These are phyloP conservation scores for Scortechinia acanthostroma DNA, from an alignment of 2,329 filamentous ascomycete species.

Conservation along the genomic window DNA sequence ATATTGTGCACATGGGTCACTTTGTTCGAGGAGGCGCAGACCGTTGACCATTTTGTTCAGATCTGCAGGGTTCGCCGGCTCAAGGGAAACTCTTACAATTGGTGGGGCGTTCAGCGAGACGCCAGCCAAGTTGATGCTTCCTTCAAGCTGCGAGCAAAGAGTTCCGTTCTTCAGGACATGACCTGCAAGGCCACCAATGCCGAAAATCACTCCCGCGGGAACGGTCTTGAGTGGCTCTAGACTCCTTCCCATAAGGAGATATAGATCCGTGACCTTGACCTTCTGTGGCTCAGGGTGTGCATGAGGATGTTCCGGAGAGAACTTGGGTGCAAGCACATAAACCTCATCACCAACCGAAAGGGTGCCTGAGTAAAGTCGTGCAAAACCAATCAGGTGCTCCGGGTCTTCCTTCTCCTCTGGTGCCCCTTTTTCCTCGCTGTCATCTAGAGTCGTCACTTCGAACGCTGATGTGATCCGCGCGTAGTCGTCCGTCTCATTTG, in stretches of 20 bases:
- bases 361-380: slow-evolving; percentile 84
- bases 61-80: slow-evolving; percentile 83
- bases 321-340: slow-evolving; percentile 89
- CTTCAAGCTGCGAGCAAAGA: slow-evolving; percentile 78
- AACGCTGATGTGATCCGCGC: slow-evolving; percentile 25
- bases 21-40: slow-evolving; percentile 79
- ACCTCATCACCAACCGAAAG: slow-evolving; percentile 83
- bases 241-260: slow-evolving; percentile 90
- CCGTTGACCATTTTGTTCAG: slow-evolving; percentile 92
- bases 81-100: slow-evolving; percentile 92
- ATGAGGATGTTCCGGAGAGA: slow-evolving; percentile 72
- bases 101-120: slow-evolving; percentile 75
- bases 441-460: slow-evolving; percentile 51
- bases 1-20: slow-evolving; percentile 91
- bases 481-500: slow-evolving; percentile 5
- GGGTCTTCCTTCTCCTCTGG: slow-evolving; percentile 56
- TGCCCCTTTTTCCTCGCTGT: slow-evolving; percentile 29
- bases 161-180: slow-evolving; percentile 95
- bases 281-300: slow-evolving; percentile 70
- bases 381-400: slow-evolving; percentile 90
- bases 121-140: slow-evolving; percentile 83
- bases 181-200: slow-evolving; percentile 84
- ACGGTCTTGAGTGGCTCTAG: slow-evolving; percentile 78
- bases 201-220: slow-evolving; percentile 89
- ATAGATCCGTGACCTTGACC: slow-evolving; percentile 78